These are phyloP conservation scores for Aspergillus nidulans DNA, from an alignment of 495 filamentous ascomycete species.

Conservation along the genomic window DNA sequence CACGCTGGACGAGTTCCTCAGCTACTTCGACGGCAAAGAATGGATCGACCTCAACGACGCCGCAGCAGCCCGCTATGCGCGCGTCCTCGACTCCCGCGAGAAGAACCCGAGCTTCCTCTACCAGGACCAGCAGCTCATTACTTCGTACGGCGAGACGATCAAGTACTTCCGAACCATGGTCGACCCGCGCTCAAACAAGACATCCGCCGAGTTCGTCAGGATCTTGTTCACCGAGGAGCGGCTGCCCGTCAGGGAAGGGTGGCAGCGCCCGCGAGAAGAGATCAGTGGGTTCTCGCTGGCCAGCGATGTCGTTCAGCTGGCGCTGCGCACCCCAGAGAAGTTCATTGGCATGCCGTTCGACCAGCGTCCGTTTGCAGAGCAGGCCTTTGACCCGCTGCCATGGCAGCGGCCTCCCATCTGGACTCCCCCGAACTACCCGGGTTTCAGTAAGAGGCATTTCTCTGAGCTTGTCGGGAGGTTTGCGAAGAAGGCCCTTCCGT, in stretches of 20 bases:
- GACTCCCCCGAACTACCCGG: not conserved
- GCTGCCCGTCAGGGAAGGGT: not conserved
- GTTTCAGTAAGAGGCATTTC: not conserved
- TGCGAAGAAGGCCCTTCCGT: not conserved
- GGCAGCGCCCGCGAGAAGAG: not conserved
- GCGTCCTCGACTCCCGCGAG: not conserved
- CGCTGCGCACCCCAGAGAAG: not conserved
- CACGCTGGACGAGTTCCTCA: not conserved
- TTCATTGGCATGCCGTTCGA: not conserved
- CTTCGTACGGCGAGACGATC: not conserved
- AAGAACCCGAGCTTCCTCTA: constrained; percentile 1
- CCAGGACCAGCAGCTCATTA: not conserved
- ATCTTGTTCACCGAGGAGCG: not conserved
- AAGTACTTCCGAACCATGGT: constrained; percentile 3
- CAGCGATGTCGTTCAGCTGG: not conserved
- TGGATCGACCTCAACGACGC: constrained; percentile 3
- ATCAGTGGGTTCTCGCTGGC: not conserved
- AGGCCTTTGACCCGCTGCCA: not conserved
- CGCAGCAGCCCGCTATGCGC: not conserved
- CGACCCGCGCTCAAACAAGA: not conserved
- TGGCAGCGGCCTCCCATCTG: constrained; percentile 1
- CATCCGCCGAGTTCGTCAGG: not conserved
- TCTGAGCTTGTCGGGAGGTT: not conserved
- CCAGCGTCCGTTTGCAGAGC: not conserved
- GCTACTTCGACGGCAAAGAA: not conserved